Conservation (phyloP, 2,329 filamentous ascomycete species). For the Aspergillus persii region DNA sequence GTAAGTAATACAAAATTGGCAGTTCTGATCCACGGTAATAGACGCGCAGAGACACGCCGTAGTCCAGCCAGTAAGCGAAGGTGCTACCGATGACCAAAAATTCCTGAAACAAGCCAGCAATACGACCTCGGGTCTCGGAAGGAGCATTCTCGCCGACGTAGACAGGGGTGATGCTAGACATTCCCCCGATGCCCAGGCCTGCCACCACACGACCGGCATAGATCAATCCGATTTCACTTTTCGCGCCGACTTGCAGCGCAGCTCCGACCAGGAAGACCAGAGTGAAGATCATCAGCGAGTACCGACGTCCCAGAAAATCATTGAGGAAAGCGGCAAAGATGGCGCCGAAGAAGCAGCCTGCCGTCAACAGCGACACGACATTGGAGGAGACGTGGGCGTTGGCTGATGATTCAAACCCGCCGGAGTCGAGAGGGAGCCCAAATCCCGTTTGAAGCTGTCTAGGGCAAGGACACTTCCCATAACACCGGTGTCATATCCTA, state of each 20-base stretch:
- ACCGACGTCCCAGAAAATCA: slow-evolving; percentile 35
- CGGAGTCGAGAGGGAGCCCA: slow-evolving; percentile 34
- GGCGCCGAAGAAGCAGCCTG: slow-evolving; percentile 41
- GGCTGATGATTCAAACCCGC: slow-evolving; percentile 31
- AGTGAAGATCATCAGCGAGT: slow-evolving; percentile 35
- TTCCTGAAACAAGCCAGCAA: slow-evolving; percentile 38
- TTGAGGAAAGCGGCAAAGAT: slow-evolving; percentile 36
- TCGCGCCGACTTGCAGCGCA: slow-evolving; percentile 32
- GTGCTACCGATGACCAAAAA: slow-evolving; percentile 45
- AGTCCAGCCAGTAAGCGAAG: slow-evolving; percentile 54
- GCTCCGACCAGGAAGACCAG: slow-evolving; percentile 36
- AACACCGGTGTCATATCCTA: slow-evolving; percentile 45
- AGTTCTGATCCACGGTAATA: no score
- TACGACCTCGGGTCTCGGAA: slow-evolving; percentile 31
- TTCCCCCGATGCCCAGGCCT: slow-evolving; percentile 38
- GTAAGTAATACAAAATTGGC: no score
- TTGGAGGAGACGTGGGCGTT: slow-evolving; percentile 41
- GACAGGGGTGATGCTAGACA: slow-evolving; percentile 39
- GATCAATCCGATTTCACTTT: slow-evolving; percentile 32
- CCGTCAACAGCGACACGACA: slow-evolving; percentile 38
- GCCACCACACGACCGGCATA: slow-evolving; percentile 39
- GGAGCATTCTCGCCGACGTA: slow-evolving; percentile 38
- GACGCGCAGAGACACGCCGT: slow-evolving; percentile 46
- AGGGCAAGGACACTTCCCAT: slow-evolving; percentile 43
- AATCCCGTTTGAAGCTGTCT: slow-evolving; percentile 41